phyloP scores from a whole-genome alignment of 176 grass and related monocot genomes.

The Lolium rigidum region DNA sequence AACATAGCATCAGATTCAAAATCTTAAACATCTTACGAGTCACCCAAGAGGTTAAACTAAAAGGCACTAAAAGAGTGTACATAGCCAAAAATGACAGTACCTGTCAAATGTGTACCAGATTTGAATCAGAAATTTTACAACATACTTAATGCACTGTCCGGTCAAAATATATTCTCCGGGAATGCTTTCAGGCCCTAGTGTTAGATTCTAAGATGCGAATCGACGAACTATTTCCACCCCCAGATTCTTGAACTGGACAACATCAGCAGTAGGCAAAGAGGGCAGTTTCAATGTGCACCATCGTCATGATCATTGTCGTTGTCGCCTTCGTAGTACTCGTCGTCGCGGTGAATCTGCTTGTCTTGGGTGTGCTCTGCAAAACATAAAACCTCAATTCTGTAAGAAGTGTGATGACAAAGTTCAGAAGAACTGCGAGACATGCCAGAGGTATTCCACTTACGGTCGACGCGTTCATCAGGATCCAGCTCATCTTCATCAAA shows the following conservation, averaged over 20 bases:
- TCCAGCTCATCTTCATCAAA: constrained; percentile 94
- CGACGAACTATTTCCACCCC: background rate
- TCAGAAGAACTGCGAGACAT: background rate
- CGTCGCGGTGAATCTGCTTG: constrained; percentile 84
- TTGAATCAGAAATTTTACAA: background rate
- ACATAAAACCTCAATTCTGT: constrained; percentile 23
- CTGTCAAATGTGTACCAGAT: too few species aligned
- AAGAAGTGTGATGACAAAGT: background rate
- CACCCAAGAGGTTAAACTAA: background rate
- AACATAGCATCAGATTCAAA: too few species aligned
- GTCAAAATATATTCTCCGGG: background rate
- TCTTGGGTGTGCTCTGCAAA: constrained; percentile 82
- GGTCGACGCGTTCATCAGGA: constrained; percentile 86
- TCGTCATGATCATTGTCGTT: constrained; percentile 91
- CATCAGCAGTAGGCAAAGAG: background rate
- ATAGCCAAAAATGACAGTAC: too few species aligned
- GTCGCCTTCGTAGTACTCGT: constrained; percentile 94
- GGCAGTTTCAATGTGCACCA: constrained; percentile 41
- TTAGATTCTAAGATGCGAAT: constrained; percentile 36
- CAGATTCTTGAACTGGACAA: background rate
- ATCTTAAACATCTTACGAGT: too few species aligned
- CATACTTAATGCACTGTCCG: background rate
- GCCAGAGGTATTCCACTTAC: constrained; percentile 65
- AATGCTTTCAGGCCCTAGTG: background rate
- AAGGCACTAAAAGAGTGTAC: too few species aligned